Percentiles rank a stretch among this genome's conserved stretches.
These are phyloP conservation scores for Protea cynaroides DNA, from an alignment of 164 flowering plant species.

Conservation along the genomic window DNA sequence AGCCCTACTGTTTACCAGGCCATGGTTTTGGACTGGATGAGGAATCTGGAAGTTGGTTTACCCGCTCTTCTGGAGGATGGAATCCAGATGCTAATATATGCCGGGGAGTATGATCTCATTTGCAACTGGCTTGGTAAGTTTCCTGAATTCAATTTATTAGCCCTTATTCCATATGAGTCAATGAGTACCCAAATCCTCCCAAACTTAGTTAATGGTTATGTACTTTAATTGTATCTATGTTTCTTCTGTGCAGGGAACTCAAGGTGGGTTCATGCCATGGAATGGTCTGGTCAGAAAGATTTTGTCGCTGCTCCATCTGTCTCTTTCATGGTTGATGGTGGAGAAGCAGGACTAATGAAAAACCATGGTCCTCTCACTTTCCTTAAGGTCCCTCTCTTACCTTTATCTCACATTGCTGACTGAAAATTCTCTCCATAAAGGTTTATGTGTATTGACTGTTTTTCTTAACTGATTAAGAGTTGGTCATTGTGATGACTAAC, in stretches of 20 bases:
- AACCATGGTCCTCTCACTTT: slow-evolving; percentile 70
- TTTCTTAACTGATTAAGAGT: not conserved
- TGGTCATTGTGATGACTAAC: not conserved
- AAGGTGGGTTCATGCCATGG: slow-evolving; percentile 88
- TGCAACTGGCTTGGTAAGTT: slow-evolving; percentile 82
- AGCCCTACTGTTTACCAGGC: slow-evolving; percentile 65
- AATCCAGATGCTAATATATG: slow-evolving; percentile 55
- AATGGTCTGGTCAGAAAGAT: slow-evolving; percentile 77
- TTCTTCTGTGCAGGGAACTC: slow-evolving; percentile 47
- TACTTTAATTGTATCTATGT: not conserved
- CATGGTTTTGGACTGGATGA: slow-evolving; percentile 76
- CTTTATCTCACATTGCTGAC: not conserved
- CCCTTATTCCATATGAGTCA: not conserved
- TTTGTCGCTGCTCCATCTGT: slow-evolving; percentile 44
- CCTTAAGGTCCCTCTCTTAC: slow-evolving; percentile 57
- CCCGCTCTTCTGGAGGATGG: slow-evolving; percentile 73
- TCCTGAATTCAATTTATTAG: not conserved
- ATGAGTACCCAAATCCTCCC: not conserved
- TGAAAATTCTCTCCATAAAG: too few species aligned
- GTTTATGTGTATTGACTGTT: not conserved
- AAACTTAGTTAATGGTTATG: not conserved
- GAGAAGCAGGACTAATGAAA: slow-evolving; percentile 67
- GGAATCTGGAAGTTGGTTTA: slow-evolving; percentile 68
- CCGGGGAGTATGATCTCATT: slow-evolving; percentile 80
- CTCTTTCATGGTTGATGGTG: slow-evolving; percentile 60